Evolutionary conservation across 371 early-diverging fungal species (phyloP).

Genomic region (Mortierella polycephala): DNA sequence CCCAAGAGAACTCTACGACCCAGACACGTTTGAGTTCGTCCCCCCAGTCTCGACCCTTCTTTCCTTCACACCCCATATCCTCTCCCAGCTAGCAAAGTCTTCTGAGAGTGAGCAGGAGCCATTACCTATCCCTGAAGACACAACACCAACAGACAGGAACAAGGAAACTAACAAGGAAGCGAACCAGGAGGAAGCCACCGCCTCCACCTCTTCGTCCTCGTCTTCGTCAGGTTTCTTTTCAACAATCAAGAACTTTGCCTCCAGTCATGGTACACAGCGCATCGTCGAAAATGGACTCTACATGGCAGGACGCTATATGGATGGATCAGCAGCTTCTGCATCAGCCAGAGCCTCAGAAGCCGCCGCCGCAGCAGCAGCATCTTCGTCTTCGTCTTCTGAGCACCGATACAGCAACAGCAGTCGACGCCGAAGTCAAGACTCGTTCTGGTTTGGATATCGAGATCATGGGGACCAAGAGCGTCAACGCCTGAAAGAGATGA

Average conservation of each 20-base stretch:
- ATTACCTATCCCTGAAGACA: slow-evolving; percentile 13
- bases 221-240: slow-evolving; percentile 27
- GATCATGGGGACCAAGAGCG: slow-evolving; percentile 30
- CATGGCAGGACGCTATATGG: slow-evolving; percentile 39
- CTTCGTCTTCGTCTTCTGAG: neutral
- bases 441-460: slow-evolving; percentile 20
- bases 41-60: slow-evolving; percentile 64
- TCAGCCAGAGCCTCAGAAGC: no score
- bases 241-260: slow-evolving; percentile 21
- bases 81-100: slow-evolving; percentile 57
- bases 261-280: slow-evolving; percentile 7
- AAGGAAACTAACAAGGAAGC: slow-evolving; percentile 27
- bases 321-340: slow-evolving; percentile 6
- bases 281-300: slow-evolving; percentile 39
- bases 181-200: neutral
- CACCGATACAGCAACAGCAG: neutral
- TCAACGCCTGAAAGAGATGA: slow-evolving; percentile 32
- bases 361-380: slow-evolving; percentile 8
- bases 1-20: slow-evolving; percentile 64
- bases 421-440: neutral
- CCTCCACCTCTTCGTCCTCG: slow-evolving; percentile 17
- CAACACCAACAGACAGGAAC: slow-evolving; percentile 13
- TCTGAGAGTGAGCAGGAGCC: slow-evolving; percentile 38
- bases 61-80: slow-evolving; percentile 66
- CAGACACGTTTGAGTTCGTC: slow-evolving; percentile 60